Base-by-base conservation (phyloP, 306 rosid genomes). In the Sophora flavescens region DNA sequence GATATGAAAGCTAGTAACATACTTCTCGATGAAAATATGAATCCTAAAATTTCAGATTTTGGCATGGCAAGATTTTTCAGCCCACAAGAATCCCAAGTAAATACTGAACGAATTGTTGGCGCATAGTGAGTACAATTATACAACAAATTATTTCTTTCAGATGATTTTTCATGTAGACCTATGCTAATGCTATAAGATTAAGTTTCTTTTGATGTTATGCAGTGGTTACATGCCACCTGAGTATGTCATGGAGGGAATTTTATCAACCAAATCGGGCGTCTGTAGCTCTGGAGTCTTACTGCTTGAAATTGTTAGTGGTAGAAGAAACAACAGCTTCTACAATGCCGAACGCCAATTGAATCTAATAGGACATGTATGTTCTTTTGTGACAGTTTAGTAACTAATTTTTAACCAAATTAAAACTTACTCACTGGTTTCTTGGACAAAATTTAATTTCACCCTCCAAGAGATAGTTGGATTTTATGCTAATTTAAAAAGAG, bases 171-270 rank as follows among this genome's bases (percentile, higher is more conserved):
- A 13, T 36, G 6, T 51, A 8, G 5, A 32, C 10, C 8, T 14
- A 5, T 6, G 18, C 38, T 58, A 39, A 22, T 22, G 22, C 22
- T 13, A 42, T 53, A 0, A 12, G 1, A 6, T 30, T 28, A 4
- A 69, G 6, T 39, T 11, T 6, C 12, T 2, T 42, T 12, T 28
- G 4, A 13, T 15, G 11, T 77, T 26, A 3, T 72, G 54, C 45
- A 83, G 80, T 16, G 83, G 83, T 15, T 57, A 65, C 9, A 78
- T 78, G 80, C 30, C 72, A 5, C 77, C 77, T 0, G 84, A 81
- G 59, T 62, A 79, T 72, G 83, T 59, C 13, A 79, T 79, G 66
- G 42, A 41, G 33, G 78, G 87, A 30, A 47, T 69, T 75, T 70
- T 83, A 45, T 83, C 86, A 0, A 2, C 51, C 32, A 83, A 83